A percentile compares a stretch with the other conserved stretches of the same genome.
phyloP scores from a whole-genome alignment of 192 early-diverging fungal genomes.

The Mortierella claussenii region DNA sequence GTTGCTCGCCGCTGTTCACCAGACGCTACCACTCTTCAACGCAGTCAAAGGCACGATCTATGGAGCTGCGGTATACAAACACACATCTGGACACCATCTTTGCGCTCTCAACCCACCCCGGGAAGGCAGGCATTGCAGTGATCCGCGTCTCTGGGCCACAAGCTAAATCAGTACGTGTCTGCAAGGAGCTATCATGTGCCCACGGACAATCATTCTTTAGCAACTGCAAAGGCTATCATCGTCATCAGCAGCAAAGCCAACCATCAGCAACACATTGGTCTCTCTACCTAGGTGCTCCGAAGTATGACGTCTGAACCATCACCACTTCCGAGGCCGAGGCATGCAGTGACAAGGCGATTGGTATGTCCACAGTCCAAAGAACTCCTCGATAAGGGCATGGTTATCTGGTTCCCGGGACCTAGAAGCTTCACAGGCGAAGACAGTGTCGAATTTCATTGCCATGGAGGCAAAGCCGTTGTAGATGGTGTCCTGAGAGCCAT shows the following conservation, averaged over 20 bases:
- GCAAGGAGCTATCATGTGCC: no score
- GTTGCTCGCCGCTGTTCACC: no score
- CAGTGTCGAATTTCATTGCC: conserved; percentile 77
- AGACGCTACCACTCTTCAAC: no score
- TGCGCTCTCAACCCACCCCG: conserved; percentile 77
- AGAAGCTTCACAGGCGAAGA: conserved; percentile 82
- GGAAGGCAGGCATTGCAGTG: conserved; percentile 83
- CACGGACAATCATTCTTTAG: no score
- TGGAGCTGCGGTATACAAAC: conserved; percentile 31
- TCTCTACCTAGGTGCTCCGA: conserved; percentile 19
- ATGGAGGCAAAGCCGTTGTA: conserved; percentile 79
- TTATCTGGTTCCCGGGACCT: conserved; percentile 70
- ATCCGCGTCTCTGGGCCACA: conserved; percentile 74
- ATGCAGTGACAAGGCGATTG: conserved; percentile 57
- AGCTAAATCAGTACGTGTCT: conserved; percentile 56
- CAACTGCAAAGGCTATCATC: background rate
- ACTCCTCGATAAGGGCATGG: conserved; percentile 68
- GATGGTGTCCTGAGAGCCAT: conserved; percentile 66
- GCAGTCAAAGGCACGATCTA: no score
- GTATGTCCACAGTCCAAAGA: conserved; percentile 54
- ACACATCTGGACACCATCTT: conserved; percentile 70
- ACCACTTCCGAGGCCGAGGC: conserved; percentile 53
- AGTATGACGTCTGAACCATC: conserved; percentile 40
- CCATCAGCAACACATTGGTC: no score
- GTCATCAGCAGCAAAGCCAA: background rate